Conservation (phyloP, 2,329 filamentous ascomycete genomes). For the Gaeumannomyces sp. region DNA sequence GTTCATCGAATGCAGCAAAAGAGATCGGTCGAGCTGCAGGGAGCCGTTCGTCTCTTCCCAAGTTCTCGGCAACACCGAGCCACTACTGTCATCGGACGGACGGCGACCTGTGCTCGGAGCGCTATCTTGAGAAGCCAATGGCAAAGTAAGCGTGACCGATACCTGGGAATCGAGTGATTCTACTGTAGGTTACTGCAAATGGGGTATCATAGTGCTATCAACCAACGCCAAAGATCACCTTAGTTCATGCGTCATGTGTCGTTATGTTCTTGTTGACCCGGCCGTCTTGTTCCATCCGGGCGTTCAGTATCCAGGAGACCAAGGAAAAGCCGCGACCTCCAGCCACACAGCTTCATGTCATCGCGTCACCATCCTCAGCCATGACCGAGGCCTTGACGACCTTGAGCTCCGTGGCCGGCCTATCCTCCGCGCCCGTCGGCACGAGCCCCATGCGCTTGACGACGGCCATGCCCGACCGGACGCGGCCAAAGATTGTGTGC, state of each 20-base stretch:
- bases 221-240: background rate
- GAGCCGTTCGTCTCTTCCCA: no score
- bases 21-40: no score
- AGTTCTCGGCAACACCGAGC: no score
- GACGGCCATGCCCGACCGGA: slow-evolving; percentile 76
- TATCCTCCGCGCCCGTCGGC: slow-evolving; percentile 74
- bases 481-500: slow-evolving; percentile 92
- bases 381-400: slow-evolving; percentile 68
- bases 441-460: slow-evolving; percentile 84
- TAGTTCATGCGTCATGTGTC: background rate
- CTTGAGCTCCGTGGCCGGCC: slow-evolving; percentile 74
- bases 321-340: background rate
- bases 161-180: background rate
- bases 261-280: background rate
- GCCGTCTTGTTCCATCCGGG: background rate
- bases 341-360: background rate
- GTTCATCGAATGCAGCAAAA: no score
- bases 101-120: no score
- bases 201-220: background rate
- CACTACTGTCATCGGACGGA: no score
- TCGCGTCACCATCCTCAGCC: background rate
- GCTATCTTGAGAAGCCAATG: no score
- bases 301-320: background rate
- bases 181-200: background rate
- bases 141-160: no score